Percentiles rank a stretch among this genome's conserved stretches.
phyloP scores from a whole-genome alignment of 73 alveolate species.

The Uronychia binucleata region DNA sequence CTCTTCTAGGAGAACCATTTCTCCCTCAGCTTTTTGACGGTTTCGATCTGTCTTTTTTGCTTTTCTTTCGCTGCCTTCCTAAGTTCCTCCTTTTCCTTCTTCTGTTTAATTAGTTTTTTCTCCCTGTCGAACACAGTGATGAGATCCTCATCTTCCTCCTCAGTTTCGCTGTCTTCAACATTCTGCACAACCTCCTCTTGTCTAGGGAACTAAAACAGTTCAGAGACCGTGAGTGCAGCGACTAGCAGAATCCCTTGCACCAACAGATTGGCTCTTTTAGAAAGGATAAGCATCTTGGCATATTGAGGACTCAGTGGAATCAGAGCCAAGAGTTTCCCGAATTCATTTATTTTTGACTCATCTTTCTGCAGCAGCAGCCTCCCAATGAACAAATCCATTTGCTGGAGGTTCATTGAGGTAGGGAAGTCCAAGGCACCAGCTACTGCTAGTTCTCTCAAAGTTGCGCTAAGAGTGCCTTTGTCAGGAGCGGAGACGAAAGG shows the following conservation, averaged over 20 bases:
- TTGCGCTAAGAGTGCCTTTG: constrained; percentile 63
- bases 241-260: constrained; percentile 77
- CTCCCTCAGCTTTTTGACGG: constrained; percentile 1
- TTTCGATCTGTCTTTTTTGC: neutral
- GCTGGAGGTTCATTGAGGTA: constrained; percentile 36
- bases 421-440: constrained; percentile 82
- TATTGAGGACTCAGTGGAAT: constrained; percentile 95
- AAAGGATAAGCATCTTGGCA: constrained; percentile 89
- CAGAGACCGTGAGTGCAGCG: constrained; percentile 61
- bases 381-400: constrained; percentile 28
- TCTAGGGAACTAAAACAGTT: constrained; percentile 31
- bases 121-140: constrained; percentile 17
- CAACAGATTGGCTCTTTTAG: constrained; percentile 64
- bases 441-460: constrained; percentile 75
- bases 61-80: neutral
- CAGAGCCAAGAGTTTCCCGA: constrained; percentile 86
- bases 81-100: constrained; percentile 3
- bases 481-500: constrained; percentile 95
- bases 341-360: constrained; percentile 81
- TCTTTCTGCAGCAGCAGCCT: constrained; percentile 66
- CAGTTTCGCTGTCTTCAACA: constrained; percentile 3
- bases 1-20: constrained; percentile 24
- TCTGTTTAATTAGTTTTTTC: neutral
- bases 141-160: constrained; percentile 29
- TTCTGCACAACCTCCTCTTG: neutral